Evolutionary conservation across 148 eudicot genomes (phyloP).

Genomic region (Rheum nobile): DNA sequence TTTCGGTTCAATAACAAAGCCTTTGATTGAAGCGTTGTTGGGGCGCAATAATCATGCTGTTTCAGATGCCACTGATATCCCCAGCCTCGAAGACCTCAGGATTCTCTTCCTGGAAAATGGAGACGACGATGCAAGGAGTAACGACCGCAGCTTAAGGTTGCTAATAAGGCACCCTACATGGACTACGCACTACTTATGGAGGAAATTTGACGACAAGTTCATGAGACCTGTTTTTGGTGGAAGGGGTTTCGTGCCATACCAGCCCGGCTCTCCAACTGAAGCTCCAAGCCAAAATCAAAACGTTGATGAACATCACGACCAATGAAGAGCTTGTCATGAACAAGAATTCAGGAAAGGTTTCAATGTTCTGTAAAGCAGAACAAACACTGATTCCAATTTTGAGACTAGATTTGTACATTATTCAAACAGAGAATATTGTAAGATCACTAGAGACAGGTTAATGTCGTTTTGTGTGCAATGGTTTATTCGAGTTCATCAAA

Average conservation of each 20-base stretch:
- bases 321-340: not conserved
- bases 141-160: constrained; percentile 20
- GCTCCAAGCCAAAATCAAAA: constrained; percentile 19
- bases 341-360: not conserved
- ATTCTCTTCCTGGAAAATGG: constrained; percentile 31
- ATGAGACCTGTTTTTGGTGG: constrained; percentile 99
- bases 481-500: no score
- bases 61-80: constrained; percentile 40
- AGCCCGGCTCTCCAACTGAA: constrained; percentile 73
- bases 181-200: constrained; percentile 72
- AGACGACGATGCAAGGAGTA: constrained; percentile 13
- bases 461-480: not conserved
- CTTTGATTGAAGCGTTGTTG: constrained; percentile 38
- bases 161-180: constrained; percentile 46
- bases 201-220: constrained; percentile 79
- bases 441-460: not conserved
- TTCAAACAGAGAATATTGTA: not conserved
- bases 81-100: constrained; percentile 50
- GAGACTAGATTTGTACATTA: not conserved
- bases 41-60: constrained; percentile 18
- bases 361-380: constrained; percentile 2
- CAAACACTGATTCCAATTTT: not conserved
- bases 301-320: constrained; percentile 12
- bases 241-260: constrained; percentile 71
- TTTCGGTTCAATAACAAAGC: constrained; percentile 58